Conservation (phyloP, 2,329 filamentous ascomycete genomes). For the Rachicladosporium sp. region DNA sequence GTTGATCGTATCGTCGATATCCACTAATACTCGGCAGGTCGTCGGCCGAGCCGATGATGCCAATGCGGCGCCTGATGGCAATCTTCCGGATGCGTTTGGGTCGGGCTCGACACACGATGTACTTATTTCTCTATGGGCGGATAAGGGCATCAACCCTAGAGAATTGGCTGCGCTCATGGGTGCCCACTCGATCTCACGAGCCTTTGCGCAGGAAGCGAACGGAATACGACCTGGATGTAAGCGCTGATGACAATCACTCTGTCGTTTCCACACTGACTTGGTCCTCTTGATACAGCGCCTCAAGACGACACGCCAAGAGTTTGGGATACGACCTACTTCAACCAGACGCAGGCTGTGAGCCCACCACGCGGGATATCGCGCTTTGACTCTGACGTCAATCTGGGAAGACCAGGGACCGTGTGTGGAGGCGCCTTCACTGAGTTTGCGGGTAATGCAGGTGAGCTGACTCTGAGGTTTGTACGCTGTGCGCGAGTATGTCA, state of each 20-base stretch:
- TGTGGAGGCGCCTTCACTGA: slow-evolving; percentile 23
- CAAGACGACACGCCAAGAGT: slow-evolving; percentile 38
- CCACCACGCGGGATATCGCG: slow-evolving; percentile 15
- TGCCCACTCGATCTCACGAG: slow-evolving; percentile 39
- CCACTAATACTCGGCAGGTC: slow-evolving; percentile 17
- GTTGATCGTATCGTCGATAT: neutral
- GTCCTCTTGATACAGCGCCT: slow-evolving; percentile 10
- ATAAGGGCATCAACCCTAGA: slow-evolving; percentile 38
- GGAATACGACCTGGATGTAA: slow-evolving; percentile 19
- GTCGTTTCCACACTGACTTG: neutral
- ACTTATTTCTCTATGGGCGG: slow-evolving; percentile 36
- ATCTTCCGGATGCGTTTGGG: slow-evolving; percentile 33
- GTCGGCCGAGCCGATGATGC: slow-evolving; percentile 37
- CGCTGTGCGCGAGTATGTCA: neutral
- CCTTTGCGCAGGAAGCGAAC: slow-evolving; percentile 24
- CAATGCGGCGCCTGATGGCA: slow-evolving; percentile 29
- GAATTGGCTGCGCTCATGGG: slow-evolving; percentile 45
- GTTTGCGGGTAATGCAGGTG: slow-evolving; percentile 20
- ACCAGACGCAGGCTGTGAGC: slow-evolving; percentile 16
- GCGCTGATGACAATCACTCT: neutral
- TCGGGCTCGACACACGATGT: slow-evolving; percentile 24
- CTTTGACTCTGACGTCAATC: slow-evolving; percentile 20
- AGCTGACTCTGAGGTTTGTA: slow-evolving; percentile 6
- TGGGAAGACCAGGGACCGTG: slow-evolving; percentile 11
- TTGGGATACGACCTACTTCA: slow-evolving; percentile 42